Base-by-base conservation (phyloP, 2,329 filamentous ascomycete species). In the Sarocladiaceae sp. region DNA sequence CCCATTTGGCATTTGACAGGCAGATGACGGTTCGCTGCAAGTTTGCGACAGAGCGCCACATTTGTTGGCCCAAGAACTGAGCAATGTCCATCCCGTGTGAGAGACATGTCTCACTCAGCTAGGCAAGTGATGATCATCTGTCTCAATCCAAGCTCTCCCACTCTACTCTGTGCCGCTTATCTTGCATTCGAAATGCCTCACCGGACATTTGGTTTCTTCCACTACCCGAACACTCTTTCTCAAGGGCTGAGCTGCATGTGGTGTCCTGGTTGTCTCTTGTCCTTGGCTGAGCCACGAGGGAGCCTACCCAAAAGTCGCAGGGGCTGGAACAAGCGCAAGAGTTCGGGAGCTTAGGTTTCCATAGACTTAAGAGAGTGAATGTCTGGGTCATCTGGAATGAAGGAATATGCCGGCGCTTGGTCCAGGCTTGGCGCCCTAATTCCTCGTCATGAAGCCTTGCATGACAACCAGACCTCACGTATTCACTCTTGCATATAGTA, bases 341-440 rank as follows among this genome's bases (percentile, higher is more conserved):
- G 11, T 25, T 10, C 6, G 17, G 15, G 37, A 7, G 6, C 37
- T 7, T 8, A 4, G 5, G 26, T 33, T 8, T 15, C 10, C 29
- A 33, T 10, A 33, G 15, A 15, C 10, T 33, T 15, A 33, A 33
- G 8, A 26, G 13, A 26, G 20, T 40, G 8, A 13, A 33, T 48
- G 44, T 48, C 44, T 48, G 23, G 44, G 26, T 18, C 44, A 48
- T 31, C 28, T 48, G 44, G 44, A 48, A 48, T 48, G 44, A 48
- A 26, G n/a, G 17, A 29, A 33, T 17, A 29, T 22, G 20, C 28
- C 7, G 26, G 44, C 15, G 25, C 17, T 33, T 20, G n/a, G 44
- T 22, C 44, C 17, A 31, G 44, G 15, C 44, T 48, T 48, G 44
- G 44, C 44, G 17, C 17, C 44, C 44, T n/a, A 20, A 28, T 29